Evolutionary conservation across 2,329 filamentous ascomycete genomes (phyloP).

Genomic region (Cytospora leucostoma): DNA sequence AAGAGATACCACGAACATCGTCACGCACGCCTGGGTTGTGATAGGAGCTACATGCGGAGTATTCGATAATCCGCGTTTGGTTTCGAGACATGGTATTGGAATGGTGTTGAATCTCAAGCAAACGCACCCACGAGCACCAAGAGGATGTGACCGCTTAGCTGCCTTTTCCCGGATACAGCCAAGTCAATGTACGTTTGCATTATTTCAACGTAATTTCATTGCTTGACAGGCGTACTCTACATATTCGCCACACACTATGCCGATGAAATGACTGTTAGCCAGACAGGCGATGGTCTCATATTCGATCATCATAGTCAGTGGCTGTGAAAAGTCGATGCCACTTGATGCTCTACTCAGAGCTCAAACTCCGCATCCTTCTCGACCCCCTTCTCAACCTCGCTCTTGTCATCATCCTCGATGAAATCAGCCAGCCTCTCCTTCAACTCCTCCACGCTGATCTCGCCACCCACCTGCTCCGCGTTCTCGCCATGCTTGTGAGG

Average conservation of each 20-base stretch:
- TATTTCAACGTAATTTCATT: no score
- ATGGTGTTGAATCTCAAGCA: no score
- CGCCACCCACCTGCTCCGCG: constrained; percentile 44
- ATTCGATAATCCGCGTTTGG: no score
- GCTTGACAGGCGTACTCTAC: neutral
- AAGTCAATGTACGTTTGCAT: no score
- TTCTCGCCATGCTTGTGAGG: constrained; percentile 56
- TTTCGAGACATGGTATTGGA: no score
- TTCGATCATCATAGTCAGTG: neutral
- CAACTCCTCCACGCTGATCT: constrained; percentile 62
- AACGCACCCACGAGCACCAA: no score
- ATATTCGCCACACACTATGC: neutral
- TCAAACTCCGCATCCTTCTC: constrained; percentile 20
- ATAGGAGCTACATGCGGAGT: no score
- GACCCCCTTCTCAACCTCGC: neutral
- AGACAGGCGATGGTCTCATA: no score
- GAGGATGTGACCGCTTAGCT: no score
- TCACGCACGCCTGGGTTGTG: no score
- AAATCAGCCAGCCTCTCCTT: constrained; percentile 55
- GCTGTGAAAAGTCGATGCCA: neutral
- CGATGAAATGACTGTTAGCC: neutral
- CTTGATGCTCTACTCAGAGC: neutral
- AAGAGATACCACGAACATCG: no score
- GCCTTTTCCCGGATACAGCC: no score
- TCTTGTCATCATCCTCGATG: constrained; percentile 38